A percentile compares a stretch with the other conserved stretches of the same genome.
These are phyloP conservation scores for Uronychia setigera DNA, from an alignment of 73 alveolate species.

Conservation along the genomic window DNA sequence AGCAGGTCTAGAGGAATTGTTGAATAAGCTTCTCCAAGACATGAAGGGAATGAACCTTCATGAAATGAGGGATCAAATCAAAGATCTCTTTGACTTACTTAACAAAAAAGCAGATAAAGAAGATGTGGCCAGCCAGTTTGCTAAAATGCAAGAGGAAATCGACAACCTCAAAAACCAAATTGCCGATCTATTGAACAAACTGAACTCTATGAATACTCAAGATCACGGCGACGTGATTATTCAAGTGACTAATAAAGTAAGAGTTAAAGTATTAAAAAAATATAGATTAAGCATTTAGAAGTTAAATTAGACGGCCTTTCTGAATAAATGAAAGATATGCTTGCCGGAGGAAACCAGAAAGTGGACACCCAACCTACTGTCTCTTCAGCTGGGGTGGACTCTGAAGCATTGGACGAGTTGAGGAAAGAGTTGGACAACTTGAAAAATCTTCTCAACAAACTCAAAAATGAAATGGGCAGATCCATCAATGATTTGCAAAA, in stretches of 20 bases:
- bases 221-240: constrained; percentile 12
- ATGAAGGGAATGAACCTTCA: constrained; percentile 14
- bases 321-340: not conserved
- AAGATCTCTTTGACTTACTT: constrained; percentile 12
- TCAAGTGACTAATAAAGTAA: not conserved
- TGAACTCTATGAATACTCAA: not conserved
- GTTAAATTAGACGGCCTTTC: not conserved
- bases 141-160: not conserved
- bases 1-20: constrained; percentile 27
- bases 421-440: not conserved
- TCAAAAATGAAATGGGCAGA: constrained; percentile 13
- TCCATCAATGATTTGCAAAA: constrained; percentile 30
- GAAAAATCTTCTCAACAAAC: constrained; percentile 8
- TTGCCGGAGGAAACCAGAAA: not conserved
- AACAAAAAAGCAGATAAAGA: not conserved
- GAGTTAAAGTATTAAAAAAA: not conserved
- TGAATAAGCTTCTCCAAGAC: constrained; percentile 9
- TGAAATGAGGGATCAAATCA: constrained; percentile 6
- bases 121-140: not conserved
- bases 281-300: not conserved
- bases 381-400: constrained; percentile 1
- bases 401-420: constrained; percentile 7
- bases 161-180: constrained; percentile 11
- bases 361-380: not conserved
- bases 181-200: constrained; percentile 1